Conservation (phyloP, 352 stramenopile genomes). For the Thalassiosira oceanica region DNA sequence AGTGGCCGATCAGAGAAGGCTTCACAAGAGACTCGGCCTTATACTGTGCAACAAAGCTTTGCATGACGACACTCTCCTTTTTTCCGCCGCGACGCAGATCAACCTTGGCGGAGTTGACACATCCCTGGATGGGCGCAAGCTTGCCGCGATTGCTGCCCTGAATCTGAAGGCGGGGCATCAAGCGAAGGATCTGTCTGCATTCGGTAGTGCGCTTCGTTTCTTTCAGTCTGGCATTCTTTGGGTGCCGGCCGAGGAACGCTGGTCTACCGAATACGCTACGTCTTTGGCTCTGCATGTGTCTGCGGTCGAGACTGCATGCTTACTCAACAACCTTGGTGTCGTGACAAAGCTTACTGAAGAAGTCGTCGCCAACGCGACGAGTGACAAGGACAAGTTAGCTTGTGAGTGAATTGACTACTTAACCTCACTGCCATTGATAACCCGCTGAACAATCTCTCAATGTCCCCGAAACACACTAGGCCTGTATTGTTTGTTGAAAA, state of each 20-base stretch:
- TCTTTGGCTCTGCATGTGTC: constrained; percentile 11
- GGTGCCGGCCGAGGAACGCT: constrained; percentile 1
- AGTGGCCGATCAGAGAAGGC: constrained; percentile 4
- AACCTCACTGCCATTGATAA: no score
- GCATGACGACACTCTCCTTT: constrained; percentile 2
- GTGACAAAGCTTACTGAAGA: not conserved
- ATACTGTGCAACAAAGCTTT: not conserved
- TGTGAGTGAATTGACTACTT: no score
- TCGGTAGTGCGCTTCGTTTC: constrained; percentile 4
- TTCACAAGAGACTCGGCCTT: constrained; percentile 36
- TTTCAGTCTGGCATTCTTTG: constrained; percentile 21
- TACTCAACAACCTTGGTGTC: not conserved
- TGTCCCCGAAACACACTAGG: no score
- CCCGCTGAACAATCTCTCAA: no score
- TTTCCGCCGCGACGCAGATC: constrained; percentile 8
- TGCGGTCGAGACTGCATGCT: not conserved
- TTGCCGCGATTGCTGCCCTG: not conserved
- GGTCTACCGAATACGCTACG: constrained; percentile 2
- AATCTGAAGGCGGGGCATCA: constrained; percentile 21
- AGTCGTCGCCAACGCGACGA: constrained; percentile 7
- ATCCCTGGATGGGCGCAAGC: not conserved
- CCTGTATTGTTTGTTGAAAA: no score
- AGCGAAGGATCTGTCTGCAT: constrained; percentile 6
- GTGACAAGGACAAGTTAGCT: constrained; percentile 15
- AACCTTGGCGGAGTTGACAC: constrained; percentile 1